These are phyloP conservation scores for Brassica balearica DNA, from an alignment of 441 rosid species.

Conservation along the genomic window DNA sequence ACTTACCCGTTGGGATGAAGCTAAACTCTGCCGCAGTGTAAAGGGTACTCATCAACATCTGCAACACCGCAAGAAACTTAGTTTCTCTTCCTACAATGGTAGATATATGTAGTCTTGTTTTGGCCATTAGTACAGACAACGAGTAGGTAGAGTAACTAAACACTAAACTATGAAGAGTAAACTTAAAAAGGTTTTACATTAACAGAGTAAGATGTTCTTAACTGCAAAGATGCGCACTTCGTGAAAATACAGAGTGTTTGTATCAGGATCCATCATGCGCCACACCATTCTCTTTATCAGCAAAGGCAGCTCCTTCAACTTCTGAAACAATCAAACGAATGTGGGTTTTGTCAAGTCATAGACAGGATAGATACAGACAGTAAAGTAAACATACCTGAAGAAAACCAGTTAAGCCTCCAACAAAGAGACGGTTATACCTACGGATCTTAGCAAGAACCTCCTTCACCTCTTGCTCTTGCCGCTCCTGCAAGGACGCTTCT, in stretches of 20 bases:
- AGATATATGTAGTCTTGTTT: slow-evolving; percentile 13
- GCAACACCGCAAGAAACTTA: slow-evolving; percentile 43
- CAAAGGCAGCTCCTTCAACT: slow-evolving; percentile 61
- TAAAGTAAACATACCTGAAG: slow-evolving; percentile 53
- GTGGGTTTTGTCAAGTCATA: background rate
- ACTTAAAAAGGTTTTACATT: too few relatives aligned
- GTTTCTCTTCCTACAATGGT: background rate
- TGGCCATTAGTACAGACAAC: background rate
- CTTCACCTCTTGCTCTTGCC: slow-evolving; percentile 55
- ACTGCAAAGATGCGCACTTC: slow-evolving; percentile 81
- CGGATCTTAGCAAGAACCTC: slow-evolving; percentile 60
- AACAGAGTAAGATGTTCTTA: slow-evolving; percentile 43
- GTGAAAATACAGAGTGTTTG: slow-evolving; percentile 52
- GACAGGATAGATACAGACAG: too few relatives aligned
- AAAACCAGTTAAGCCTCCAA: slow-evolving; percentile 68
- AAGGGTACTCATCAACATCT: slow-evolving; percentile 67
- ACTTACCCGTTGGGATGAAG: slow-evolving; percentile 76
- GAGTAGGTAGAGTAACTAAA: too few relatives aligned
- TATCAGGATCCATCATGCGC: slow-evolving; percentile 79
- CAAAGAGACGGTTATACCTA: slow-evolving; percentile 75
- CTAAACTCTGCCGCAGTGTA: slow-evolving; percentile 70
- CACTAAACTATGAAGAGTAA: too few relatives aligned
- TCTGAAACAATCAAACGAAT: slow-evolving; percentile 53
- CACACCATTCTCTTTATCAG: slow-evolving; percentile 65
- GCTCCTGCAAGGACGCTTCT: slow-evolving; percentile 52